Conservation (phyloP, 2,329 filamentous ascomycete species). For the Stagonosporopsis rhizophila region DNA sequence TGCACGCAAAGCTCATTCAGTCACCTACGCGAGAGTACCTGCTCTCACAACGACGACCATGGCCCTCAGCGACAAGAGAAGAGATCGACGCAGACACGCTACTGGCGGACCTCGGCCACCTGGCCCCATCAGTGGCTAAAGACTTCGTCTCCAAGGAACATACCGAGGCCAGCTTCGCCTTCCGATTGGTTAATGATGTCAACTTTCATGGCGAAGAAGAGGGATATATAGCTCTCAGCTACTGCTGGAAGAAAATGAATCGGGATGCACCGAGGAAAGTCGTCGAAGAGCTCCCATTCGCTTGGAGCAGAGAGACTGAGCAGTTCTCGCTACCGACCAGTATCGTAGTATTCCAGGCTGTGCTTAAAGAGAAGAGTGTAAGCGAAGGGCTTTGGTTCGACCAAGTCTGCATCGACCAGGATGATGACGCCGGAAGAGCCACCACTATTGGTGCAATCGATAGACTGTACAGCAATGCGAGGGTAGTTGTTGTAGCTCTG, state of each 20-base stretch:
- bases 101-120: constrained; percentile 33
- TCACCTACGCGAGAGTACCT: constrained; percentile 27
- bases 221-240: constrained; percentile 55
- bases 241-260: constrained; percentile 48
- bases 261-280: constrained; percentile 36
- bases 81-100: constrained; percentile 33
- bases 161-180: constrained; percentile 32
- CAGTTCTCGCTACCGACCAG: constrained; percentile 51
- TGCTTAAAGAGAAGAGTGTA: constrained; percentile 47
- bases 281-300: constrained; percentile 43
- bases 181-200: constrained; percentile 50
- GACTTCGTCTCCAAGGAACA: constrained; percentile 38
- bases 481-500: constrained; percentile 51
- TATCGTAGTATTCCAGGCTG: constrained; percentile 50
- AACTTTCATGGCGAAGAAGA: constrained; percentile 40
- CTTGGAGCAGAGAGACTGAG: constrained; percentile 42
- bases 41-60: constrained; percentile 18
- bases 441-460: constrained; percentile 53
- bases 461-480: constrained; percentile 52
- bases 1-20: constrained; percentile 35
- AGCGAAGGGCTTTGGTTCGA: constrained; percentile 56
- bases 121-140: constrained; percentile 42
- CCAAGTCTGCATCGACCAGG: constrained; percentile 55
- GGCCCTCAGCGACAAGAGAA: constrained; percentile 9
- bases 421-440: constrained; percentile 49